Conservation (phyloP, 257 asterid species). For the Solanum commersonii region DNA sequence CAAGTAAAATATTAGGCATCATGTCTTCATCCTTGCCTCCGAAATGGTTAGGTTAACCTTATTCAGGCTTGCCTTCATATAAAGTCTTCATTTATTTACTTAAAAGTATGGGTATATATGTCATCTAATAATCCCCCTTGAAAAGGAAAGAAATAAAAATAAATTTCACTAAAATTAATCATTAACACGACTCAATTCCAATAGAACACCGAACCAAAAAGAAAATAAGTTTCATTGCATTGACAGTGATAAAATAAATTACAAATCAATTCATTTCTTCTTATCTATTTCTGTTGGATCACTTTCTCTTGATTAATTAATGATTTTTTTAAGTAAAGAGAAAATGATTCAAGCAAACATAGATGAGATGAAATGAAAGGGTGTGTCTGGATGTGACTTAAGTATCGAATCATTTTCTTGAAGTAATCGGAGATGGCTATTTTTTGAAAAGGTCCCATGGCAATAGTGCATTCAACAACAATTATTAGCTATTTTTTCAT, state of each 20-base stretch:
- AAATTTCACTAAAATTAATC: background rate
- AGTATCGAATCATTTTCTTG: constrained; percentile 59
- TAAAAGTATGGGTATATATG: background rate
- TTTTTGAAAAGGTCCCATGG: constrained; percentile 62
- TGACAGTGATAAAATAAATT: background rate
- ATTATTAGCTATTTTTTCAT: constrained; percentile 59
- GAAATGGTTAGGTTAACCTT: too few species aligned
- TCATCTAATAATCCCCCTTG: background rate
- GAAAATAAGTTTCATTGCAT: background rate
- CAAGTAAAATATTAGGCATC: background rate
- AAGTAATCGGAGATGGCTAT: constrained; percentile 65
- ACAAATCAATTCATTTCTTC: background rate
- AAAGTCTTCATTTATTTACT: background rate
- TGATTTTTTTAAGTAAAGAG: background rate
- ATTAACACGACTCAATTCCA: background rate
- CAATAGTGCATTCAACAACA: constrained; percentile 83
- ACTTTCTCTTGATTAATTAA: too few species aligned
- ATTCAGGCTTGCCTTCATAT: background rate
- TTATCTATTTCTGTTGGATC: too few species aligned
- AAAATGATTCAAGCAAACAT: background rate
- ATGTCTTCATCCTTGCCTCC: background rate
- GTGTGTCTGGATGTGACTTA: background rate
- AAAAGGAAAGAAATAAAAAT: background rate
- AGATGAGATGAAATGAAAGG: background rate
- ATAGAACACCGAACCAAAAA: background rate